These are phyloP conservation scores for Baorangia bicolor DNA, from an alignment of 768 basidiomycete species.

Conservation along the genomic window DNA sequence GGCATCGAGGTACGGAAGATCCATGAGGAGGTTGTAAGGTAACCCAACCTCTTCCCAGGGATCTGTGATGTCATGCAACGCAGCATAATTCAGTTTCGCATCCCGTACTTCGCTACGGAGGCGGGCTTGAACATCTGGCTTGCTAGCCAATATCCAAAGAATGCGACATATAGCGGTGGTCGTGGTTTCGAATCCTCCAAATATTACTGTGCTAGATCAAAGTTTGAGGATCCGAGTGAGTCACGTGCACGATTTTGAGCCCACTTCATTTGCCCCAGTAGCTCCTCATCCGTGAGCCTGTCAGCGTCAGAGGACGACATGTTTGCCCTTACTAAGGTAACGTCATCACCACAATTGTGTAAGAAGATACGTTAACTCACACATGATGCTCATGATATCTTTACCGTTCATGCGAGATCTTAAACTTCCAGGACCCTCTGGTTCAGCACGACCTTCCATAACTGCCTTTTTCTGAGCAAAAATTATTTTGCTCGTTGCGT, in stretches of 20 bases:
- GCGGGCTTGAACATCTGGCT: conserved; percentile 31
- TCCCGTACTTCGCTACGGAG: conserved; percentile 34
- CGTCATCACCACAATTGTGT: background rate
- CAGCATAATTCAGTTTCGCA: conserved; percentile 23
- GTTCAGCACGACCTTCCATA: conserved; percentile 12
- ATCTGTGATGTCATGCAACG: conserved; percentile 5
- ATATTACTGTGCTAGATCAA: conserved; percentile 32
- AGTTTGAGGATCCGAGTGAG: background rate
- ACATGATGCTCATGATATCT: conserved; percentile 42
- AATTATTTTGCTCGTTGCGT: conserved; percentile 27
- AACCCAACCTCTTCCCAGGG: conserved; percentile 33
- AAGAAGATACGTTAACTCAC: conserved; percentile 22
- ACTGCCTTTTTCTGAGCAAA: conserved; percentile 31
- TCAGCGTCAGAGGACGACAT: conserved; percentile 28
- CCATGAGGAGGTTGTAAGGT: conserved; percentile 40
- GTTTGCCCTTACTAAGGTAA: conserved; percentile 35
- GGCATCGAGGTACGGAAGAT: conserved; percentile 46
- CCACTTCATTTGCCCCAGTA: conserved; percentile 41
- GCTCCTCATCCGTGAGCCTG: conserved; percentile 34
- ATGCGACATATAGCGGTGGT: conserved; percentile 34
- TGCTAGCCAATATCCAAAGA: conserved; percentile 33
- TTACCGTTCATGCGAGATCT: conserved; percentile 21
- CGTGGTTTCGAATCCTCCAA: conserved; percentile 35
- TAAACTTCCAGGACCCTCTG: conserved; percentile 7
- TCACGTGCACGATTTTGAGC: conserved; percentile 1